These are phyloP conservation scores for Aspergillus alliaceus DNA, from an alignment of 2,329 filamentous ascomycete genomes.

Conservation along the genomic window DNA sequence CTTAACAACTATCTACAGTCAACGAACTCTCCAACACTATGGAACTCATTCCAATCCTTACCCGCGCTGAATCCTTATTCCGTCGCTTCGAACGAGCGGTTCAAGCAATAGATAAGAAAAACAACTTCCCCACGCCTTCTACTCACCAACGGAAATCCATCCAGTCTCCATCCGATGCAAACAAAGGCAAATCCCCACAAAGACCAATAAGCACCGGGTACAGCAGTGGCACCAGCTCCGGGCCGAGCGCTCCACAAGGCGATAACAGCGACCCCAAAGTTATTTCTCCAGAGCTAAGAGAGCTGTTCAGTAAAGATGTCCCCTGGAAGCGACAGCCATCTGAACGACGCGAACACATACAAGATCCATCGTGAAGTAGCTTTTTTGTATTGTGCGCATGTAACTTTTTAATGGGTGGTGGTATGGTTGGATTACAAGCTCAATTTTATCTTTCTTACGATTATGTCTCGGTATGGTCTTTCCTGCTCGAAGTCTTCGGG, in stretches of 20 bases:
- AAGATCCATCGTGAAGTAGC: not conserved
- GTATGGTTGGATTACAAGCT: not conserved
- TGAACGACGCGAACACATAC: not conserved
- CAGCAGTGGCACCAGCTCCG: slow-evolving; percentile 23
- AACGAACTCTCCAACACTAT: slow-evolving; percentile 95
- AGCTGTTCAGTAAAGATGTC: slow-evolving; percentile 61
- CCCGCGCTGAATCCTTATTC: slow-evolving; percentile 86
- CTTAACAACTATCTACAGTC: slow-evolving; percentile 52
- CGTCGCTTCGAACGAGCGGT: slow-evolving; percentile 83
- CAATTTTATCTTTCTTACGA: not conserved
- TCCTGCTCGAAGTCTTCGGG: not conserved
- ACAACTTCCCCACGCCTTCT: slow-evolving; percentile 67
- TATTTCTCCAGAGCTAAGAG: slow-evolving; percentile 64
- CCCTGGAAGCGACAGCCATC: slow-evolving; percentile 38
- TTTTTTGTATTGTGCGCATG: not conserved
- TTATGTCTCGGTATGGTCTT: not conserved
- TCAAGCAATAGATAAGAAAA: slow-evolving; percentile 88
- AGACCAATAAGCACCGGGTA: slow-evolving; percentile 19
- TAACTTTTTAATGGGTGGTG: too few relatives aligned
- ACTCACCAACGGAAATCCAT: slow-evolving; percentile 50
- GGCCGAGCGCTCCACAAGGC: not conserved
- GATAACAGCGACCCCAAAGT: slow-evolving; percentile 43
- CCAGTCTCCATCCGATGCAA: slow-evolving; percentile 12
- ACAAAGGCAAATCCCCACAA: slow-evolving; percentile 35
- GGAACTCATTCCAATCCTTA: slow-evolving; percentile 80